Base-by-base conservation (phyloP, 2,329 filamentous ascomycete species). In the Claviceps humidiphila region DNA sequence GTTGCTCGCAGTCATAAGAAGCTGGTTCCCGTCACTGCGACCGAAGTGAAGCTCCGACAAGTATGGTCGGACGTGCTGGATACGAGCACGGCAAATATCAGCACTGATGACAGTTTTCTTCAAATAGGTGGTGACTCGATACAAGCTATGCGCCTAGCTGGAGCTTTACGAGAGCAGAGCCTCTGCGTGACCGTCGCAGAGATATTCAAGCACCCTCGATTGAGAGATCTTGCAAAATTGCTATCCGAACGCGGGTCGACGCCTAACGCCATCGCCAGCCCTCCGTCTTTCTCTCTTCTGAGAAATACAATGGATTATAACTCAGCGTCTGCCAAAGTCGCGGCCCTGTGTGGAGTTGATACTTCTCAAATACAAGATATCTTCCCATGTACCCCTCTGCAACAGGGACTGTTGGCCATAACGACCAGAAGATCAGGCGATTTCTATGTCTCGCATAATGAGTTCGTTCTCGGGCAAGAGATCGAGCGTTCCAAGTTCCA, bases 361-460 rank as follows among this genome's bases (percentile, higher is more conserved):
- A n/a, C 16, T 2, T 14, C 38, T 39, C 9, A 11, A 17, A 20
- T 34, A 14, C 7, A 30, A 7, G 24, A 17, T 30, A 26, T 37
- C 5, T 53, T 26, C 30, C 70, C 68, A 1, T 70, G 66, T 57
- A 65, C 66, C 5, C 59, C 64, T 3, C 58, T 71, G 1, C 70
- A 73, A 50, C 67, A 68, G 54, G 68, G 66, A 1, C 60, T 72
- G 2, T 61, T 73, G 47, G 62, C 66, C 0, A 57, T 70, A 2
- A 61, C 68, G 1, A 58, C 57, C 22, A 60, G 64, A n/a, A 49
- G 57, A 1, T 50, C 47, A 0, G 68, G 66, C 1, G 63, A 63
- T 30, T 30, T 30, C 0, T 73, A 73, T 42, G 60, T 70, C 6
- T 61, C 54, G 43, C 57, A 54, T 9, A 42, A 41, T 1, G 54